Percentiles rank a stretch among this genome's conserved stretches.
phyloP scores from a whole-genome alignment of 129 eudicot species.

The Centrapalus pauciflorus region DNA sequence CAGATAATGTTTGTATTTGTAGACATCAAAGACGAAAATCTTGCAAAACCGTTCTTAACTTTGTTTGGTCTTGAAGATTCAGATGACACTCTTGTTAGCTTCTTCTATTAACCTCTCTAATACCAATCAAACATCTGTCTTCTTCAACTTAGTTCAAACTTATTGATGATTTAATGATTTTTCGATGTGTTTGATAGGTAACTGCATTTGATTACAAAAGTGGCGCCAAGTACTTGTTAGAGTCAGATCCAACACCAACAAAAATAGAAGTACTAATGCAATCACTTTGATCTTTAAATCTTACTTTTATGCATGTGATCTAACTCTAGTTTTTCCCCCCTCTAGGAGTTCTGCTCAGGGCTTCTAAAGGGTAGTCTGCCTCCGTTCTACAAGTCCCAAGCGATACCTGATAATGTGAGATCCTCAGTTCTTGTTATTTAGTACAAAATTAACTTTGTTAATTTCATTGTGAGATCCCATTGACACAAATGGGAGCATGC shows the following conservation, averaged over 20 bases:
- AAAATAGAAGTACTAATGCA: conserved; percentile 46
- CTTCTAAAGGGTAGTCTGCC: conserved; percentile 53
- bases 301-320: conserved; percentile 4
- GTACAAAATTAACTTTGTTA: not conserved
- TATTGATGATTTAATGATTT: not conserved
- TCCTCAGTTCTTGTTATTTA: not conserved
- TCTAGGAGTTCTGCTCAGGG: conserved; percentile 67
- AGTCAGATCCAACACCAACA: conserved; percentile 54
- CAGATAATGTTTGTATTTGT: conserved; percentile 81
- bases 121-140: not conserved
- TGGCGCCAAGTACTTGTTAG: conserved; percentile 74
- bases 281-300: conserved; percentile 17
- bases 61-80: conserved; percentile 88
- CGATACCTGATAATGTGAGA: conserved; percentile 84
- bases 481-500: no score
- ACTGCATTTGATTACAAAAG: conserved; percentile 80
- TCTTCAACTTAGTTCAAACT: not conserved
- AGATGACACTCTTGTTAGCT: conserved; percentile 67
- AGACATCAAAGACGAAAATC: conserved; percentile 75
- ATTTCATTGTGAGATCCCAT: no score
- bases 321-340: not conserved
- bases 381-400: conserved; percentile 73
- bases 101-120: conserved; percentile 13
- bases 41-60: conserved; percentile 89
- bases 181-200: conserved; percentile 39